Conservation (phyloP, 768 basidiomycete species). For the Amanita thiersii region DNA sequence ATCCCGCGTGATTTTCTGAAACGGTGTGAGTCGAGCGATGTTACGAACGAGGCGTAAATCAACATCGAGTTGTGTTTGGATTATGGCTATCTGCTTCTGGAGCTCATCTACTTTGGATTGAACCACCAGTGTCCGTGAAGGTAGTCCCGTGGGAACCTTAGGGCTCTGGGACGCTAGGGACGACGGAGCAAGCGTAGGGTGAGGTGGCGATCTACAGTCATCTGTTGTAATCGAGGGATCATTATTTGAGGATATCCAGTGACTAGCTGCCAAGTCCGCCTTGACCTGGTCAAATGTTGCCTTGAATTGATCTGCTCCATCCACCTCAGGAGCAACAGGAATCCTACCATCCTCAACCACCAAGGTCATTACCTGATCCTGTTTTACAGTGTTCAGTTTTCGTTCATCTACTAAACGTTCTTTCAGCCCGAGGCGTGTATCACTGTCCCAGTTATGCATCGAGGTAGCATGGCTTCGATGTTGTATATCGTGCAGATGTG, state of each 20-base stretch:
- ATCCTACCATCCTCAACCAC: conserved; percentile 26
- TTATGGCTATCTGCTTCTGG: conserved; percentile 44
- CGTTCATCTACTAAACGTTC: conserved; percentile 28
- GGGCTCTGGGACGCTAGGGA: conserved; percentile 16
- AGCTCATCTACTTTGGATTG: conserved; percentile 58
- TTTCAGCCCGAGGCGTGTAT: conserved; percentile 30
- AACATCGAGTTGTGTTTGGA: conserved; percentile 52
- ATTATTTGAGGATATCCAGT: conserved; percentile 17
- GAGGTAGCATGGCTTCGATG: conserved; percentile 20
- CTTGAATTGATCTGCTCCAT: conserved; percentile 61
- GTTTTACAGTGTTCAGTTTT: background rate
- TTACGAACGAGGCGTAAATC: conserved; percentile 74
- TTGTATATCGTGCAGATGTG: conserved; percentile 68
- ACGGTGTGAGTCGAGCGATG: conserved; percentile 79
- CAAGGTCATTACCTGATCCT: background rate
- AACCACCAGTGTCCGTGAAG: conserved; percentile 50
- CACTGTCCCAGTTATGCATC: conserved; percentile 32
- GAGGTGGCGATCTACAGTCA: background rate
- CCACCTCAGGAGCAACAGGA: conserved; percentile 45
- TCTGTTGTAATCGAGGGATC: conserved; percentile 6
- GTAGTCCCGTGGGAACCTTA: conserved; percentile 25
- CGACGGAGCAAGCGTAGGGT: conserved; percentile 10
- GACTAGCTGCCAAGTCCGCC: conserved; percentile 63
- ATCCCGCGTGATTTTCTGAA: conserved; percentile 78
- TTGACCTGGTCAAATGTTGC: conserved; percentile 85